Base-by-base conservation (phyloP, 2,329 filamentous ascomycete genomes). In the Xylaria polymorpha region DNA sequence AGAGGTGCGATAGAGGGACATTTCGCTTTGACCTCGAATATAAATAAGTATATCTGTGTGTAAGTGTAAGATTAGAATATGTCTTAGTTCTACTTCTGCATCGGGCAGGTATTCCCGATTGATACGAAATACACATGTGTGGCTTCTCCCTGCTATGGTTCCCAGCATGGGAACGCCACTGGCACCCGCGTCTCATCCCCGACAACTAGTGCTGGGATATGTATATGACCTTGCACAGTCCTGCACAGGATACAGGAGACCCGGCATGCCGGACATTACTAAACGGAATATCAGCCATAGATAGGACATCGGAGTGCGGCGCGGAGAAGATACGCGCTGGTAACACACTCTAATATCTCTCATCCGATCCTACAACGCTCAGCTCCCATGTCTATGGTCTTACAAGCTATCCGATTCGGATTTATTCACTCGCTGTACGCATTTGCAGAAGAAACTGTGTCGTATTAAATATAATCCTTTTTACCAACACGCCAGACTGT, bases 41-140 rank as follows among this genome's bases (percentile, higher is more conserved):
- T 14, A 25, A 25, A 58, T n/a, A n/a, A n/a, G n/a, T n/a, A n/a
- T 43, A 46, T 35, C 12, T 46, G 14, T 20, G 35, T 55, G n/a
- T n/a, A n/a, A n/a, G n/a, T 50, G 39, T 44, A n/a, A n/a, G 39
- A 68, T 37, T 35, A 32, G 29, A 44, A 29, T 48, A 60, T 20
- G 44, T 37, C 10, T 12, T 12, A 37, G 35, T 37, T 37, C 35
- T 37, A 37, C 18, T 60, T 46, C 67, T 66, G 25, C n/a, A 63
- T 69, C 9, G 46, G 63, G 67, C 46, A 69, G 62, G 66, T 69
- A 58, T 41, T 60, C 56, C 66, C 67, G 66, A 58, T 53, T 68
- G 29, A 59, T 57, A 67, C 55, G 48, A 44, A 32, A 12, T 18
- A 57, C n/a, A 58, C 50, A 53, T 58, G 18, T 64, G 41, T 64